Base-by-base conservation (phyloP, 768 basidiomycete genomes). In the Hygrocybe coccinea region DNA sequence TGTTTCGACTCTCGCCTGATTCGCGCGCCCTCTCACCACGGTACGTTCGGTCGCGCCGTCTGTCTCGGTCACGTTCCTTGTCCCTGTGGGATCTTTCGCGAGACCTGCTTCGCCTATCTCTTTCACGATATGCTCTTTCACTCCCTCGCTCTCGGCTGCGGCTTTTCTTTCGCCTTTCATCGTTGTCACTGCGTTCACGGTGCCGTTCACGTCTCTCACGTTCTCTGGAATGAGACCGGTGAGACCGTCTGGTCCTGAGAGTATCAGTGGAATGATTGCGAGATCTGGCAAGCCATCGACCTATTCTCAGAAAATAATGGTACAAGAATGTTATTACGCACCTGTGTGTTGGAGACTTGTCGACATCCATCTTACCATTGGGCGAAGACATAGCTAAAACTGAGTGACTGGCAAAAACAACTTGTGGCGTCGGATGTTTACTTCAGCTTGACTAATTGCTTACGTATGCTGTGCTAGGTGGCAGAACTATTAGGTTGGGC, bases 201-300 rank as follows among this genome's bases (percentile, higher is more conserved):
- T 80, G 77, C 53, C 74, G 76, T 35, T 84, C 84, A 54, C 77
- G 75, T 62, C 76, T 79, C 50, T 86, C 73, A 49, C 76, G 74
- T 53, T 86, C 87, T 62, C 81, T 76, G 21, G 89, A 91, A 51
- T 72, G 74, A 9, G 90, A 91, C 58, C 82, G 78, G 63, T 89
- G 87, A 46, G 88, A 90, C 56, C 80, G 79, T 61, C 76, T 79
- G 19, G 87, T 89, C 43, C 81, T 82, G 61, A 83, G 82, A 9
- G 88, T 91, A 67, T 89, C 88, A 36, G 84, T 83, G 2, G 89
- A 89, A 67, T 83, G 81, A 66, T 86, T 86, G 62, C 87, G 84
- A 58, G 85, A 86, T 54, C 85, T 84, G 56, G 36, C 12, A 46
- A 24, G 55, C 59, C 47, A 35, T 44, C 51, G 5, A 46, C 7